Conservation (phyloP, 208 protist genomes). For the Leishmania major region DNA sequence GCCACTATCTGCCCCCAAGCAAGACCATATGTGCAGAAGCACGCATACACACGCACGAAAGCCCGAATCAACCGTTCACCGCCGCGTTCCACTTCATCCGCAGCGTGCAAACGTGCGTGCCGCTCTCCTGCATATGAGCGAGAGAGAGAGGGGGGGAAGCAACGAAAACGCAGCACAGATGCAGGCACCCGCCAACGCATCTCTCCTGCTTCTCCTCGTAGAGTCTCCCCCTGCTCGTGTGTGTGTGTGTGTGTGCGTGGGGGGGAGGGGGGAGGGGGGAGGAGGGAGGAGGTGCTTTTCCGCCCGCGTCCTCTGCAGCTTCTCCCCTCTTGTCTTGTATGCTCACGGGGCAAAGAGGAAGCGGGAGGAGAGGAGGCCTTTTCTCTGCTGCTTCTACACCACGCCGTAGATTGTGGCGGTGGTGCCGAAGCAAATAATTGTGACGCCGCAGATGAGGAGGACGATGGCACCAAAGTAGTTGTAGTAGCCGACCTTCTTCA, state of each 20-base stretch:
- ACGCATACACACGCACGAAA: not conserved
- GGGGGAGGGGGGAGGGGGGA: no score
- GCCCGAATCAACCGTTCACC: not conserved
- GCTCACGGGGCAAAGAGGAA: not conserved
- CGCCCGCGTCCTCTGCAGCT: not conserved
- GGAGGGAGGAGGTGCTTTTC: not conserved
- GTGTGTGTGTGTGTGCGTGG: not conserved
- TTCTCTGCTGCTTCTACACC: constrained; percentile 5
- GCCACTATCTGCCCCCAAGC: not conserved
- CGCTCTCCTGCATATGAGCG: constrained; percentile 1
- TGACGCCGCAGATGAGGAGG: constrained; percentile 52
- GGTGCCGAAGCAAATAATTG: constrained; percentile 64
- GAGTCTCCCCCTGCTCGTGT: not conserved
- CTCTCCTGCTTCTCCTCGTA: not conserved
- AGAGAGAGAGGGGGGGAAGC: no score
- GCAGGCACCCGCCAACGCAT: not conserved
- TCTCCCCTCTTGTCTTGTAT: not conserved
- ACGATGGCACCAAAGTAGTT: constrained; percentile 43
- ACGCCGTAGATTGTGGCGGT: constrained; percentile 58
- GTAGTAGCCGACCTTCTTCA: constrained; percentile 37
- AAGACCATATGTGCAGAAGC: not conserved
- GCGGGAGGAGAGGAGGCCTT: not conserved
- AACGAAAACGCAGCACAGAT: not conserved
- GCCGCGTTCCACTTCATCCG: not conserved
- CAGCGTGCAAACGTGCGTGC: not conserved